A percentile compares a stretch with the other conserved stretches of the same genome.
Evolutionary conservation across 2,329 filamentous ascomycete species (phyloP).

Genomic region (Diplodia scrobiculata): DNA sequence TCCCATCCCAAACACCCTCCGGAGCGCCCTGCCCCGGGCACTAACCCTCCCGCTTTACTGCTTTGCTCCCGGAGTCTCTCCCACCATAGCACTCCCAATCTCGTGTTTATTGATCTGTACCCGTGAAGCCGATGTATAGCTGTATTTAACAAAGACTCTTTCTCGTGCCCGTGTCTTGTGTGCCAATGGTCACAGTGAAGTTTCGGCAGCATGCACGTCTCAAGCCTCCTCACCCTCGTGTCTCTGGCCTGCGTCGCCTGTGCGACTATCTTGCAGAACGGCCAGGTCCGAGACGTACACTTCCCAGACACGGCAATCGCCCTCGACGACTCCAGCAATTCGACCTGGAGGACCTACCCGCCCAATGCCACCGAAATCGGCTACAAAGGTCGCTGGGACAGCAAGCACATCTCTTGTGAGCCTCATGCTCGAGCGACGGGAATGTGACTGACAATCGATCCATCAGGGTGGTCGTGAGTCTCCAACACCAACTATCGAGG

Average conservation of each 20-base stretch:
- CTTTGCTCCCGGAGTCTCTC: conserved; percentile 18
- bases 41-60: background rate
- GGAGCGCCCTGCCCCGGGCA: conserved; percentile 17
- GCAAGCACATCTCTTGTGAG: conserved; percentile 58
- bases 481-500: background rate
- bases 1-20: conserved; percentile 4
- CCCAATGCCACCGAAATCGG: conserved; percentile 58
- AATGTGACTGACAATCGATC: background rate
- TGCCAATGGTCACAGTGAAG: background rate
- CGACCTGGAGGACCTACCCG: conserved; percentile 53
- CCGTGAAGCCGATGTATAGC: background rate
- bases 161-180: background rate
- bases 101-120: background rate
- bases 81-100: background rate
- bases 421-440: conserved; percentile 1
- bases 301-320: conserved; percentile 45
- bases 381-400: conserved; percentile 66
- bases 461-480: conserved; percentile 57
- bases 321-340: conserved; percentile 36
- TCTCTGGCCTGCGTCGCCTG: conserved; percentile 34
- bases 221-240: conserved; percentile 15
- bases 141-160: conserved; percentile 3
- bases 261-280: conserved; percentile 50
- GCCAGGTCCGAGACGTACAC: conserved; percentile 44
- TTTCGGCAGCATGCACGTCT: conserved; percentile 12